A percentile compares a stretch with the other conserved stretches of the same genome.
phyloP scores from a whole-genome alignment of 2,329 filamentous ascomycete genomes.

The Ophiocordyceps australis region DNA sequence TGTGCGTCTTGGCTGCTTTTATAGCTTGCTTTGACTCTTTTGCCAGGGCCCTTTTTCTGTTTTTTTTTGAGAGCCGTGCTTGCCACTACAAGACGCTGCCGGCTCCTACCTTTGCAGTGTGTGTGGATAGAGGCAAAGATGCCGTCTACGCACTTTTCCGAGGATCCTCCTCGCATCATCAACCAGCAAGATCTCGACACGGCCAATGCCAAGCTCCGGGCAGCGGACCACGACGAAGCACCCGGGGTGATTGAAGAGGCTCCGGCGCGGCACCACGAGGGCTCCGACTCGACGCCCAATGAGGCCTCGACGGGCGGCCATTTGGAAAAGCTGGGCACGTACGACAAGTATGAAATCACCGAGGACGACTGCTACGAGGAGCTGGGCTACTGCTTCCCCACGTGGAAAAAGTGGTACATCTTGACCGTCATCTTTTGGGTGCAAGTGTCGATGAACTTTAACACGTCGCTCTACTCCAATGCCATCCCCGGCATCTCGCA shows the following conservation, averaged over 20 bases:
- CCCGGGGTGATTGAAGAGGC: background rate
- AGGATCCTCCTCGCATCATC: slow-evolving; percentile 18
- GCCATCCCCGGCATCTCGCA: slow-evolving; percentile 44
- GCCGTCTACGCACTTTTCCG: slow-evolving; percentile 14
- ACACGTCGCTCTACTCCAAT: slow-evolving; percentile 57
- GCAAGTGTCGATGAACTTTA: slow-evolving; percentile 65
- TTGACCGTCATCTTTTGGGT: slow-evolving; percentile 57
- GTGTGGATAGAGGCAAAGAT: too few species aligned
- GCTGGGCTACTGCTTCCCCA: slow-evolving; percentile 42
- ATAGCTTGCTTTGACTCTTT: slow-evolving; percentile 3
- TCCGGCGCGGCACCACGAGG: slow-evolving; percentile 1
- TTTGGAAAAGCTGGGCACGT: slow-evolving; percentile 16
- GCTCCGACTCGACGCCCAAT: slow-evolving; percentile 2
- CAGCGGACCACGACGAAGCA: slow-evolving; percentile 4
- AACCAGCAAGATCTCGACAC: slow-evolving; percentile 14
- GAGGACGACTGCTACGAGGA: slow-evolving; percentile 45
- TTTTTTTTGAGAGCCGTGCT: background rate
- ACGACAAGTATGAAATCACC: slow-evolving; percentile 27
- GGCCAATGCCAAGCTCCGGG: slow-evolving; percentile 18
- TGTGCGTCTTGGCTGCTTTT: too few species aligned
- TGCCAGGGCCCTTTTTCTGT: slow-evolving; percentile 4
- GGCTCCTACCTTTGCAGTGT: too few species aligned
- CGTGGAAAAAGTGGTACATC: slow-evolving; percentile 53
- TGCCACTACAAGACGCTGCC: background rate
- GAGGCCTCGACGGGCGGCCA: slow-evolving; percentile 4